These are phyloP conservation scores for Acrocalymma vagum DNA, from an alignment of 2,329 filamentous ascomycete genomes.

Conservation along the genomic window DNA sequence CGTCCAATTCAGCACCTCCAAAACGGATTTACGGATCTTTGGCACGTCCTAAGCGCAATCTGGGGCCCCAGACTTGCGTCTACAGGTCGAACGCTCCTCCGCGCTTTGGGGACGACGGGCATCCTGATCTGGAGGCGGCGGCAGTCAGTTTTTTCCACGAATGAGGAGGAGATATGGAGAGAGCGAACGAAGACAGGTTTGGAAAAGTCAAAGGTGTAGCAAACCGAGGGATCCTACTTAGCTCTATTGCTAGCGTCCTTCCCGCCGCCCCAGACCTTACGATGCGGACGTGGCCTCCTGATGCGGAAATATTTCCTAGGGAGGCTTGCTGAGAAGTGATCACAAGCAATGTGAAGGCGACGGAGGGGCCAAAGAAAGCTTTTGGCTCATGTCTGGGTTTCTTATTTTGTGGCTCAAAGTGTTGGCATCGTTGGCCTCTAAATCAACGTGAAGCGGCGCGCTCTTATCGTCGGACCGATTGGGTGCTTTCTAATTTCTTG, in stretches of 20 bases:
- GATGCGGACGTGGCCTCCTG: slow-evolving; percentile 19
- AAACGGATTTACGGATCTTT: slow-evolving; percentile 7
- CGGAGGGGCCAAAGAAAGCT: slow-evolving; percentile 27
- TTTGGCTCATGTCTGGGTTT: slow-evolving; percentile 28
- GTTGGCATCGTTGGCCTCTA: neutral
- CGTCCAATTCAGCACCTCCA: slow-evolving; percentile 20
- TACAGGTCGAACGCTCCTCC: slow-evolving; percentile 18
- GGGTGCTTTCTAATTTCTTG: too few relatives aligned
- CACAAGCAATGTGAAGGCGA: slow-evolving; percentile 31
- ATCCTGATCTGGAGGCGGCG: slow-evolving; percentile 17
- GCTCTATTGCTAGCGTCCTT: too few relatives aligned
- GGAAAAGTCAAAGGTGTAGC: too few relatives aligned
- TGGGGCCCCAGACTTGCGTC: slow-evolving; percentile 32
- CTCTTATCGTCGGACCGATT: too few relatives aligned
- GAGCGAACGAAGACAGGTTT: too few relatives aligned
- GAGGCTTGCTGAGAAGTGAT: slow-evolving; percentile 14
- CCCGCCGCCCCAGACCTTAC: too few relatives aligned
- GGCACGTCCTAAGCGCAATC: slow-evolving; percentile 23
- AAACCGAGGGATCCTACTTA: slow-evolving; percentile 7
- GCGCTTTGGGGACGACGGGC: slow-evolving; percentile 6
- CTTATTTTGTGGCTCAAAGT: slow-evolving; percentile 20
- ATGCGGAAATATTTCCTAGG: slow-evolving; percentile 21
- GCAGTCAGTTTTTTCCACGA: slow-evolving; percentile 34
- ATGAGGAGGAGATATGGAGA: slow-evolving; percentile 20
- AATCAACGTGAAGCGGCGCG: neutral